Evolutionary conservation across 1,284 basidiomycete genomes (phyloP).

Genomic region (Ceratobasidium sp.): DNA sequence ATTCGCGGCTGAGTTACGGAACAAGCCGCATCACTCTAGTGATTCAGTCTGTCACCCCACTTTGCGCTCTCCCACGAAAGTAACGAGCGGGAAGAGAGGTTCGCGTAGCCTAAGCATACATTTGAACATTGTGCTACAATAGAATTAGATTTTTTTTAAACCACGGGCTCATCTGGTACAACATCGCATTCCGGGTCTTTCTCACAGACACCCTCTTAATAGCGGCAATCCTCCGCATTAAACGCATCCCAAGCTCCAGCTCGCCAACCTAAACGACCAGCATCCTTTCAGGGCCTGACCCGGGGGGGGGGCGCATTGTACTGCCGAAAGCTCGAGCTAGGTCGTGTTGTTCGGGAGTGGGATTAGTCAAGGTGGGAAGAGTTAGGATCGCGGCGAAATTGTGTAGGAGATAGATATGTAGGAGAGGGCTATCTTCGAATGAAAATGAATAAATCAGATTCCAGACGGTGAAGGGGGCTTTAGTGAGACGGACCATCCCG

Average conservation of each 20-base stretch:
- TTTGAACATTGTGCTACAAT: too few relatives aligned
- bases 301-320: slow-evolving; percentile 41
- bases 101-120: too few relatives aligned
- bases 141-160: too few relatives aligned
- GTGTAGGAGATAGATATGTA: slow-evolving; percentile 41
- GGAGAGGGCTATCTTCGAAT: slow-evolving; percentile 9
- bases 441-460: neutral
- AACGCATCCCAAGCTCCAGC: slow-evolving; percentile 40
- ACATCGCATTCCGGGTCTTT: slow-evolving; percentile 36
- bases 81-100: too few relatives aligned
- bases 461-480: slow-evolving; percentile 35
- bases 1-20: too few relatives aligned
- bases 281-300: slow-evolving; percentile 45
- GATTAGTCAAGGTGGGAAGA: slow-evolving; percentile 20
- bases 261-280: slow-evolving; percentile 37
- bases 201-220: neutral
- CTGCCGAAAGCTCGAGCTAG: slow-evolving; percentile 36
- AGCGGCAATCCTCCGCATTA: slow-evolving; percentile 32
- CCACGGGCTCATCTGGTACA: too few relatives aligned
- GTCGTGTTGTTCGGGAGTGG: slow-evolving; percentile 36
- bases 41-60: too few relatives aligned
- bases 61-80: too few relatives aligned
- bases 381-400: slow-evolving; percentile 24
- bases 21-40: too few relatives aligned
- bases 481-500: slow-evolving; percentile 30